Conservation (phyloP, 2,329 filamentous ascomycete genomes). For the Emmonsiellopsis sp. region DNA sequence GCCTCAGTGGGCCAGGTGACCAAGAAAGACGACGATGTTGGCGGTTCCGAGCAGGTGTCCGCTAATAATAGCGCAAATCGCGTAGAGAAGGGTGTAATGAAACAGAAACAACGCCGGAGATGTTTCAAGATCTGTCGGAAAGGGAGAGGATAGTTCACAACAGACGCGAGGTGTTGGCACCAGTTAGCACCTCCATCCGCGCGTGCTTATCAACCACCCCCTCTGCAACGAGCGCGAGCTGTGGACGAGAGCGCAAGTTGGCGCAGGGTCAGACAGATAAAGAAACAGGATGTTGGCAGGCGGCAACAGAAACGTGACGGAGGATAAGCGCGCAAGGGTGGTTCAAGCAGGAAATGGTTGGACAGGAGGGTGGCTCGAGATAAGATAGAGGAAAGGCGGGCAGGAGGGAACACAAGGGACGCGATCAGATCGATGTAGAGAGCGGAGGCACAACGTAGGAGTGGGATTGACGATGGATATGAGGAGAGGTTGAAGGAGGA, state of each 20-base stretch:
- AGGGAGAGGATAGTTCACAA: not conserved
- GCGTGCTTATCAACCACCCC: not conserved
- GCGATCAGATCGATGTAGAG: not conserved
- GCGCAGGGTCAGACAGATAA: not conserved
- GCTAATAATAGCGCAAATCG: not conserved
- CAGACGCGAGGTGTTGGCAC: constrained; percentile 8
- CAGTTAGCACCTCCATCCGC: constrained; percentile 11
- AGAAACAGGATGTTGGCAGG: not conserved
- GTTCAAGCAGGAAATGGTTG: not conserved
- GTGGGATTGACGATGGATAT: not conserved
- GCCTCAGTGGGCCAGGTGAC: not conserved
- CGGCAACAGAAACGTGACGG: not conserved
- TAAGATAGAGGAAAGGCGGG: not conserved
- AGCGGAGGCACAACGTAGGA: not conserved
- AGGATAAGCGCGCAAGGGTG: not conserved
- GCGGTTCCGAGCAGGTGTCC: not conserved
- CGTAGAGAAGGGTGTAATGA: not conserved
- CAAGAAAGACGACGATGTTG: not conserved
- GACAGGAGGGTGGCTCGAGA: no score
- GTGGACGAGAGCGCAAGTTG: not conserved
- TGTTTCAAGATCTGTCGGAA: not conserved
- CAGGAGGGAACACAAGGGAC: not conserved
- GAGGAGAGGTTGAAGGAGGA: not conserved
- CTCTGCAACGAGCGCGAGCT: not conserved
- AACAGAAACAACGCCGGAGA: not conserved